Evolutionary conservation across 768 basidiomycete genomes (phyloP), one percentile per base, ranked within the genome.

Genomic region (Hebeloma cylindrosporum): DNA sequence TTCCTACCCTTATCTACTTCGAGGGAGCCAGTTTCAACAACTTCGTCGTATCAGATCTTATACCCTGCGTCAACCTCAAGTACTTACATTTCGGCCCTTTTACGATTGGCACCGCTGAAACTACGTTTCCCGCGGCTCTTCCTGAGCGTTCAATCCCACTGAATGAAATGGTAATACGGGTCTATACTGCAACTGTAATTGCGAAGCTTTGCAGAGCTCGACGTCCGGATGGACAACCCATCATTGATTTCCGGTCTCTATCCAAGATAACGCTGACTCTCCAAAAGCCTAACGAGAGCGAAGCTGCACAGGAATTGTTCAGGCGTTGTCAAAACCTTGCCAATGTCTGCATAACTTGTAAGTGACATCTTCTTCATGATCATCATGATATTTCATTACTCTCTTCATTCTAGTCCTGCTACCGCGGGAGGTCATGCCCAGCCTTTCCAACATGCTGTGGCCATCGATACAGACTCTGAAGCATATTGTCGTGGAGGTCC

Each of bases 1-100:
- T 45, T 30, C 44, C 50, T 10, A 41, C 45, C 16, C 45, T 46
- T n/a, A 38, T 20, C 2, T 35, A 45, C 22, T 29, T 51, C 11
- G 23, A 20, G 4, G 13, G 42, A 18, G n/a, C 10, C 4, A 17
- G 14, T 3, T 20, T 50, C 21, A 30, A 37, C 18, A 22, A 50
- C 23, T 45, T 50, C 29, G 4, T 26, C 10, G 17, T 42, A 2
- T 41, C 34, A 2, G 50, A 45, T 27, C 31, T 46, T 5, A 23
- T 20, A 7, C 40, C 22, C 5, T 51, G 50, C 32, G 21, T 20
- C 45, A 42, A 41, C 23, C 27, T 50, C 8, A 20, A 35, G 39
- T 14, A 34, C 11, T 37, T 45, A 4, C n/a, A 40, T 2, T 18
- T 50, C 16, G 16, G 25, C 20, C 5, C n/a, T 26, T 21, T 22